A percentile compares a stretch with the other conserved stretches of the same genome.
These are phyloP conservation scores for Trichoderma sp. DNA, from an alignment of 2,329 filamentous ascomycete species.

Conservation along the genomic window DNA sequence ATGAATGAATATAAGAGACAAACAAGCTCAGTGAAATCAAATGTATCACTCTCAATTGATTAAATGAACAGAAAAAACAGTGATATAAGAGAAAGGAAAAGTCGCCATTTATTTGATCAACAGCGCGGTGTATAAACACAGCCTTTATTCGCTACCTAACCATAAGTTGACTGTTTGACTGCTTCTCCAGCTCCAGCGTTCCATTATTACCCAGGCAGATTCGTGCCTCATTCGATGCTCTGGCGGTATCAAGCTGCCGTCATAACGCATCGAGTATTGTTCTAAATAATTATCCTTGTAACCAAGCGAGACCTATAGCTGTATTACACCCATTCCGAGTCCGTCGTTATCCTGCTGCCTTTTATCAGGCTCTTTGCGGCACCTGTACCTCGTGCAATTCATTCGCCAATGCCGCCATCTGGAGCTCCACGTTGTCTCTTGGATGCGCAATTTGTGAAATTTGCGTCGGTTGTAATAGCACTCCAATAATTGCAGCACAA, in stretches of 20 bases:
- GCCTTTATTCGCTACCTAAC: neutral
- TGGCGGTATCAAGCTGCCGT: rapidly evolving
- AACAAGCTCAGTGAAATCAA: neutral
- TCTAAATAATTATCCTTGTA: neutral
- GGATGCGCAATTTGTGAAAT: neutral
- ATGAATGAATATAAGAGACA: neutral
- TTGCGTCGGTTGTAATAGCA: neutral
- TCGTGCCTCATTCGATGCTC: neutral
- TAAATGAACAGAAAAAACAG: rapidly evolving
- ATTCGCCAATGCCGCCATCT: neutral
- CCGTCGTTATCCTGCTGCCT: neutral
- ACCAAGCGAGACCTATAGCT: neutral
- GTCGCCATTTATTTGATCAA: no score
- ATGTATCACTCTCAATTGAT: neutral
- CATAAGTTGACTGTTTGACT: neutral
- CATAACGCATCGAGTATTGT: neutral
- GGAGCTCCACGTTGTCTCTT: neutral
- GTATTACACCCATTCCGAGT: neutral
- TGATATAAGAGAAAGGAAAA: neutral
- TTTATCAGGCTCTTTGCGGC: neutral
- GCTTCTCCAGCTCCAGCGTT: neutral
- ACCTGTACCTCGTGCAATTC: neutral
- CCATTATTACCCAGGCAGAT: neutral
- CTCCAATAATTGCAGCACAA: no score
- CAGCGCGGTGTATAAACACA: neutral